These are phyloP conservation scores for Danielia oregonensis DNA, from an alignment of 805 yeast genomes.

Conservation along the genomic window DNA sequence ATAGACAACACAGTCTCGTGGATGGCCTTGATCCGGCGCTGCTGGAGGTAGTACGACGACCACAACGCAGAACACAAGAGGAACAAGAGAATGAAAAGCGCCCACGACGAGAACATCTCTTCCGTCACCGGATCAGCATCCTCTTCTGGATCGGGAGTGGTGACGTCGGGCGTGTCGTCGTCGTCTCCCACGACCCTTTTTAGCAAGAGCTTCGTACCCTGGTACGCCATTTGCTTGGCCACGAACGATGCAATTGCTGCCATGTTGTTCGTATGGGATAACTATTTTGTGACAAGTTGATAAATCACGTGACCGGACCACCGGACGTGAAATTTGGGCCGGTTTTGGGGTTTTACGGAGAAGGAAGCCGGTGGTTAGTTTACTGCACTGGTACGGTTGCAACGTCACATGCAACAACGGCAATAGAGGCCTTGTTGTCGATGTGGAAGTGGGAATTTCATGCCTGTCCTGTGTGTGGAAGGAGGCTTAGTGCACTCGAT, in stretches of 20 bases:
- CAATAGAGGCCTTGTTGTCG: too few species aligned
- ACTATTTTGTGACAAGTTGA: too few species aligned
- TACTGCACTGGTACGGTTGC: too few species aligned
- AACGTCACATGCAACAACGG: too few species aligned
- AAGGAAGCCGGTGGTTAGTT: too few species aligned
- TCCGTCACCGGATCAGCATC: constrained; percentile 82
- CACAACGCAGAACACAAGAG: constrained; percentile 84
- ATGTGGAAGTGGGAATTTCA: too few species aligned
- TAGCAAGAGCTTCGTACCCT: constrained; percentile 23
- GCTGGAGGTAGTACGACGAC: constrained; percentile 92
- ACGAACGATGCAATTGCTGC: constrained; percentile 13
- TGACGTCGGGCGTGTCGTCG: constrained; percentile 32
- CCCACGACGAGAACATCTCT: constrained; percentile 97
- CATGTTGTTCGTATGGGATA: background rate
- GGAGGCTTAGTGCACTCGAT: too few species aligned
- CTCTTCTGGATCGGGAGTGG: constrained; percentile 54
- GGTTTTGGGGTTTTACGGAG: too few species aligned
- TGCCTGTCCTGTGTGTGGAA: too few species aligned
- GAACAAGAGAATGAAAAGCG: constrained; percentile 78
- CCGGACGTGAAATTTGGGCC: too few species aligned
- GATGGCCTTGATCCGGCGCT: constrained; percentile 86
- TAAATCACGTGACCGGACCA: too few species aligned
- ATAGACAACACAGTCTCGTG: constrained; percentile 97
- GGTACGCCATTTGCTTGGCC: constrained; percentile 23
- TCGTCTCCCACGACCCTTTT: constrained; percentile 30